Base-by-base conservation (phyloP, 129 eudicot species). In the Smallanthus sonchifolius region DNA sequence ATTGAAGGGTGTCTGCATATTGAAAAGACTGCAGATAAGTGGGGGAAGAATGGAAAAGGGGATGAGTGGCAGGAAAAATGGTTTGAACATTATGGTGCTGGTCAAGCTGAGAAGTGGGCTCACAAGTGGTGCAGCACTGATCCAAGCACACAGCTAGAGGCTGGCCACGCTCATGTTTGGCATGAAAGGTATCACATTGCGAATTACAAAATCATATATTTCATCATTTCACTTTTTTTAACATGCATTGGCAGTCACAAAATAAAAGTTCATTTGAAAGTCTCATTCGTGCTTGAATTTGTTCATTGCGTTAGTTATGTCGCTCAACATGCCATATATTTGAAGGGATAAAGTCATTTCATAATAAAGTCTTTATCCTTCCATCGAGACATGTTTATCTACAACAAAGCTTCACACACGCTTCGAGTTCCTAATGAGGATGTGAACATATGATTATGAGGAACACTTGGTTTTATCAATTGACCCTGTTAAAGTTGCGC, bases 141-240 rank as follows among this genome's bases (percentile, higher is more conserved):
- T 76, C 92, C 97, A 55, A 65, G 70, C 79, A 90, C 97, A n/a
- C 90, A 82, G 15, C 77, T 93, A 24, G 98, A 90, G 5, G 83
- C 80, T 75, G 98, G 98, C 19, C 97, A 93, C 81, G 98, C 98
- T 76, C 98, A 93, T 72, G 86, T 88, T 78, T 93, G 98, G 98
- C 96, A 93, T 76, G 98, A 93, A 86, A 90, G 98, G 98, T 93
- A 87, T 55, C 47, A 28, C 35, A 28, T 52, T 54, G 7, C 24
- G 11, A 39, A 38, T 28, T 30, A 73, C 30, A 40, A 6, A 28
- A 24, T 6, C 11, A 15, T 36, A 4, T 8, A 2, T 43, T 39
- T 10, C 2, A n/a, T 35, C 42, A 5, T 61, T 61, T 34, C 19
- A 14, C 43, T 32, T 40, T 39, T 7, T 2, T 43, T 54, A 11